Conservation (phyloP, 2,329 filamentous ascomycete genomes). For the Fusarium sp. region DNA sequence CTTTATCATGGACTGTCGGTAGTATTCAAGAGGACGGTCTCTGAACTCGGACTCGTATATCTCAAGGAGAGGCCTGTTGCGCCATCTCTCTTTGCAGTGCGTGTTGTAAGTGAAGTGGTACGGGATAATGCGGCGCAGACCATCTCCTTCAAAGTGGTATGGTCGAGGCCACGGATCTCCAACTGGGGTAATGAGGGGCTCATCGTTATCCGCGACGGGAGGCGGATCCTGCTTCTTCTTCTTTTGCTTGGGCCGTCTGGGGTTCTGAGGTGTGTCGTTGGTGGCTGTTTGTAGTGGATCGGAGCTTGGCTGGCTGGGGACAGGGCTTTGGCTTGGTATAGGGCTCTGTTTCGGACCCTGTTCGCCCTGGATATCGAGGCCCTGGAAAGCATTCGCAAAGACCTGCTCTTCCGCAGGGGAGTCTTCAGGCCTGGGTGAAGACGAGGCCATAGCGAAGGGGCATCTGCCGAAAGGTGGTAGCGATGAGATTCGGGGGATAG, state of each 20-base stretch:
- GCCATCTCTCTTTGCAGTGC: slow-evolving; percentile 93
- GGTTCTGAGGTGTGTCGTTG: slow-evolving; percentile 19
- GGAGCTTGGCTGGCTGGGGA: slow-evolving; percentile 23
- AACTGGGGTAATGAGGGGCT: slow-evolving; percentile 49
- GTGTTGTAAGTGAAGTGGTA: slow-evolving; percentile 97
- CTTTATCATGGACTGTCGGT: slow-evolving; percentile 81
- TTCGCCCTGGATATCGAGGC: slow-evolving; percentile 31
- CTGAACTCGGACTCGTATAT: slow-evolving; percentile 94
- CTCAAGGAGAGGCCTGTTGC: slow-evolving; percentile 81
- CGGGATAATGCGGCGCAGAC: slow-evolving; percentile 82
- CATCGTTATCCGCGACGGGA: slow-evolving; percentile 33
- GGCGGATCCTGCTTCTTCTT: slow-evolving; percentile 31
- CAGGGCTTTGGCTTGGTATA: slow-evolving; percentile 12
- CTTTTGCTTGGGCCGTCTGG: slow-evolving; percentile 29
- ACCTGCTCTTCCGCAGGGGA: slow-evolving; percentile 23
- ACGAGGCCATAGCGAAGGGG: slow-evolving; percentile 37
- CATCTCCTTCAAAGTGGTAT: slow-evolving; percentile 81
- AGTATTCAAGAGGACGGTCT: slow-evolving; percentile 87
- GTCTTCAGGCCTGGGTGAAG: slow-evolving; percentile 17
- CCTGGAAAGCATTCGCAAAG: slow-evolving; percentile 33
- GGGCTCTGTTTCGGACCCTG: slow-evolving; percentile 12
- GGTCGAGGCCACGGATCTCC: slow-evolving; percentile 66
- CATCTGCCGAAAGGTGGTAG: slow-evolving; percentile 19
- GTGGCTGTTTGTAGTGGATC: slow-evolving; percentile 17
- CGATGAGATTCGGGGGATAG: slow-evolving; percentile 30